Percentiles rank a stretch among this genome's conserved stretches.
Evolutionary conservation across 352 stramenopile genomes (phyloP).

Genomic region (Globisporangium rhizosaccharum): DNA sequence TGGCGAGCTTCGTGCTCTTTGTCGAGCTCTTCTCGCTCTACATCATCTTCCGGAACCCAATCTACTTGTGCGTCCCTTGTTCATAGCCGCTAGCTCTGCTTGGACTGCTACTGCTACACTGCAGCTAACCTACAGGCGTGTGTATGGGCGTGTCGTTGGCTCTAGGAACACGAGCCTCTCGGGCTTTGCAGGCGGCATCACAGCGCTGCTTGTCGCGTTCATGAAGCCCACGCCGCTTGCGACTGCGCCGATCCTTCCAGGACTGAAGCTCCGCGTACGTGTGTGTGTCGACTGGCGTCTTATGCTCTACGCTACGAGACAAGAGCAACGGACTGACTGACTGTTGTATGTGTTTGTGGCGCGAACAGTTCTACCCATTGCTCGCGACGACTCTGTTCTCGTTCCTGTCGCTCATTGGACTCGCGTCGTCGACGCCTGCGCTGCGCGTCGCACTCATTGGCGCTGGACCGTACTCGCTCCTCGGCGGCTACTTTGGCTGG

Average conservation of each 20-base stretch:
- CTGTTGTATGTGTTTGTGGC: not conserved
- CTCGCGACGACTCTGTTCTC: constrained; percentile 43
- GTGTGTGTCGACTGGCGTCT: not conserved
- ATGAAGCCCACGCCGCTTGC: constrained; percentile 70
- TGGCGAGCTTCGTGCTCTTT: constrained; percentile 70
- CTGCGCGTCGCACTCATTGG: constrained; percentile 53
- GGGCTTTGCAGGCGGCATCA: constrained; percentile 73
- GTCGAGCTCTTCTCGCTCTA: constrained; percentile 77
- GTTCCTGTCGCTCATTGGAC: constrained; percentile 35
- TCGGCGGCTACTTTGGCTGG: constrained; percentile 80
- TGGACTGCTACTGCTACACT: constrained; percentile 8
- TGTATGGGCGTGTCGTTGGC: not conserved
- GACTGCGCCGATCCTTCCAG: constrained; percentile 43
- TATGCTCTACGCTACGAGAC: not conserved
- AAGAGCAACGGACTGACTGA: not conserved
- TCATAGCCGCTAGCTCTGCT: too few relatives aligned
- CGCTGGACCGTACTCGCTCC: constrained; percentile 65
- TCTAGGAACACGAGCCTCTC: constrained; percentile 64
- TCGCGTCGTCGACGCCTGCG: constrained; percentile 26
- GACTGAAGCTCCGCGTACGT: constrained; percentile 59
- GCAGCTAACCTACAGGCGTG: not conserved
- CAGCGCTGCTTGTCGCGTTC: constrained; percentile 71
- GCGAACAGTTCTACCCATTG: constrained; percentile 63
- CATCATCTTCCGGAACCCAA: constrained; percentile 72
- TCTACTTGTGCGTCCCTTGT: constrained; percentile 54